Evolutionary conservation across 306 rosid genomes (phyloP).

Genomic region (Cucumis cinereus): DNA sequence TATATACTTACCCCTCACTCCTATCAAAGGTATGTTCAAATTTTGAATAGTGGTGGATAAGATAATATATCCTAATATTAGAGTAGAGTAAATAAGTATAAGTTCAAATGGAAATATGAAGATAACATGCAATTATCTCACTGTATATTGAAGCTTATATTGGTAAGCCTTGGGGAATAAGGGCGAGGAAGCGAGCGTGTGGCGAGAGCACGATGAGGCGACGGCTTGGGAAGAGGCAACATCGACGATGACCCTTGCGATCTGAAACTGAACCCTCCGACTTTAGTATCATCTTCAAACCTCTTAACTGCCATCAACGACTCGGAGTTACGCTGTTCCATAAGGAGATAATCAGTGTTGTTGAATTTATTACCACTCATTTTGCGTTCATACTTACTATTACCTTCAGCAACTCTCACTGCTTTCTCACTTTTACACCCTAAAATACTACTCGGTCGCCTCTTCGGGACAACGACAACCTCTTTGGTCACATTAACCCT

Average conservation of each 20-base stretch:
- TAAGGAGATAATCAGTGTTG: too few species aligned
- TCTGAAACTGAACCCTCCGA: neutral
- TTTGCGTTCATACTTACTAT: conserved; percentile 19
- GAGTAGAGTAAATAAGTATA: neutral
- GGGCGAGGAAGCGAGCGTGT: conserved; percentile 8
- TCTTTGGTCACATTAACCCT: conserved; percentile 20
- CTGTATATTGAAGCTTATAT: neutral
- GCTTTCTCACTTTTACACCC: conserved; percentile 79
- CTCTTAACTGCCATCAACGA: neutral
- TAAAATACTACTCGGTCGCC: conserved; percentile 25
- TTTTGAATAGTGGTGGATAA: neutral
- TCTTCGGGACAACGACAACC: conserved; percentile 8
- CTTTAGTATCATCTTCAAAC: neutral
- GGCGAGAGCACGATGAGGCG: neutral
- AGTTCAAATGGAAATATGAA: neutral
- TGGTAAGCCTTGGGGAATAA: neutral
- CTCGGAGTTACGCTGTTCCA: neutral
- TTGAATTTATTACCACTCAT: neutral
- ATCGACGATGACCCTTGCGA: neutral
- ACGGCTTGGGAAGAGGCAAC: neutral
- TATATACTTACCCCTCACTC: neutral
- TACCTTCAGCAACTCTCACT: conserved; percentile 44
- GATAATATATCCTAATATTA: neutral
- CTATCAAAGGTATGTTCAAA: neutral
- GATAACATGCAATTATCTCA: neutral